Conservation (phyloP, 2,329 filamentous ascomycete species). For the Hortaea sp. region DNA sequence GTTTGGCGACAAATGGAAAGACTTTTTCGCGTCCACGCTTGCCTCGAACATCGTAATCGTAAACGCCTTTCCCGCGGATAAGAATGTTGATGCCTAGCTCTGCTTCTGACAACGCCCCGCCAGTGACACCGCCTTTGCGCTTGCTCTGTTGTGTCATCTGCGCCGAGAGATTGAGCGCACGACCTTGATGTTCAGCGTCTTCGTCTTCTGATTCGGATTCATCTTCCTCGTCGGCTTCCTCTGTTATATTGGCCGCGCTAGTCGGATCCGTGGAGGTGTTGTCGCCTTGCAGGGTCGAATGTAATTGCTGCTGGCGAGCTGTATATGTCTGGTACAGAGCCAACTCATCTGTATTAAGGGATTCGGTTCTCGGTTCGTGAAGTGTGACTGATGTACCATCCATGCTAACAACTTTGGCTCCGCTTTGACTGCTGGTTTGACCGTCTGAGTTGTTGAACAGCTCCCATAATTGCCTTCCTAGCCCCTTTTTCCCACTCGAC, state of each 20-base stretch:
- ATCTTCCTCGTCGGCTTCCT: conserved; percentile 67
- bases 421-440: conserved; percentile 16
- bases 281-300: conserved; percentile 67
- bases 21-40: conserved; percentile 89
- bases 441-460: conserved; percentile 27
- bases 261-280: conserved; percentile 60
- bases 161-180: conserved; percentile 78
- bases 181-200: conserved; percentile 82
- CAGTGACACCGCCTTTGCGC: conserved; percentile 56
- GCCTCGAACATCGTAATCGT: conserved; percentile 83
- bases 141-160: conserved; percentile 68
- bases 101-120: conserved; percentile 60
- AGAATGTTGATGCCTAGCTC: conserved; percentile 88
- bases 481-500: conserved; percentile 32
- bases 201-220: conserved; percentile 86
- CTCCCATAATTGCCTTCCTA: conserved; percentile 69
- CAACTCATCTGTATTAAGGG: conserved; percentile 70
- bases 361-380: conserved; percentile 38
- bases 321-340: conserved; percentile 84
- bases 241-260: conserved; percentile 38
- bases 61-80: conserved; percentile 70
- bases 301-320: conserved; percentile 75
- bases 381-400: conserved; percentile 41
- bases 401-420: conserved; percentile 44
- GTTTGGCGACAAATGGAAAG: conserved; percentile 75